phyloP scores from a whole-genome alignment of 2,329 filamentous ascomycete genomes.

The Alternaria hordeiaustralica region DNA sequence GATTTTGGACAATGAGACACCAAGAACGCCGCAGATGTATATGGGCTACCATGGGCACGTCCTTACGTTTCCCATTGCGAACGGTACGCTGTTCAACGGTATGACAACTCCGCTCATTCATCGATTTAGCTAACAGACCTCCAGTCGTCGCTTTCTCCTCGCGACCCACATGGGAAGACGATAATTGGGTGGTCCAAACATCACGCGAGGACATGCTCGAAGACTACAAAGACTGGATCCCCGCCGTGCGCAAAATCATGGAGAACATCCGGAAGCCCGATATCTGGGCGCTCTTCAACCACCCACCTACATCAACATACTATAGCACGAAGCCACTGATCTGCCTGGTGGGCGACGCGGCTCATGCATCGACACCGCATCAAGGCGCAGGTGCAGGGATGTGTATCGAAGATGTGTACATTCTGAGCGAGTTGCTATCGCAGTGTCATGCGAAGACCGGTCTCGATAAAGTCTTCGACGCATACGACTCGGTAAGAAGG shows the following conservation, averaged over 20 bases:
- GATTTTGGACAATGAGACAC: slow-evolving; percentile 61
- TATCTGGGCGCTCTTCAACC: slow-evolving; percentile 58
- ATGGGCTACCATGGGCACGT: background rate
- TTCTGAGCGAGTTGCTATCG: slow-evolving; percentile 51
- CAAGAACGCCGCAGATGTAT: slow-evolving; percentile 62
- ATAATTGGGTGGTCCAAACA: slow-evolving; percentile 37
- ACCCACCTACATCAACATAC: slow-evolving; percentile 52
- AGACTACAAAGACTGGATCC: slow-evolving; percentile 34
- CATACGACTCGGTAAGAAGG: slow-evolving; percentile 49
- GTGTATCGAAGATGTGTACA: slow-evolving; percentile 61
- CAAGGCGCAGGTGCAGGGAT: slow-evolving; percentile 58
- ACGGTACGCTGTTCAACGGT: slow-evolving; percentile 1
- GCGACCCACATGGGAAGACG: slow-evolving; percentile 23
- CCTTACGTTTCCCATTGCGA: slow-evolving; percentile 1
- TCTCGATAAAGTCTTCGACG: slow-evolving; percentile 44
- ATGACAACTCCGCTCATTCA: background rate
- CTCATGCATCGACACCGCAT: slow-evolving; percentile 7
- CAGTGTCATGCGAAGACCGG: slow-evolving; percentile 13
- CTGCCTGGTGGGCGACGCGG: slow-evolving; percentile 58
- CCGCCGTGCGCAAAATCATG: slow-evolving; percentile 27
- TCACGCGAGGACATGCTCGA: slow-evolving; percentile 34
- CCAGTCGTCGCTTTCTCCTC: slow-evolving; percentile 39
- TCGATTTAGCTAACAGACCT: background rate
- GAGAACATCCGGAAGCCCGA: slow-evolving; percentile 54
- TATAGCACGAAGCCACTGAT: slow-evolving; percentile 41